phyloP scores from a whole-genome alignment of 2,329 filamentous ascomycete species.

The Penicillium sp. region DNA sequence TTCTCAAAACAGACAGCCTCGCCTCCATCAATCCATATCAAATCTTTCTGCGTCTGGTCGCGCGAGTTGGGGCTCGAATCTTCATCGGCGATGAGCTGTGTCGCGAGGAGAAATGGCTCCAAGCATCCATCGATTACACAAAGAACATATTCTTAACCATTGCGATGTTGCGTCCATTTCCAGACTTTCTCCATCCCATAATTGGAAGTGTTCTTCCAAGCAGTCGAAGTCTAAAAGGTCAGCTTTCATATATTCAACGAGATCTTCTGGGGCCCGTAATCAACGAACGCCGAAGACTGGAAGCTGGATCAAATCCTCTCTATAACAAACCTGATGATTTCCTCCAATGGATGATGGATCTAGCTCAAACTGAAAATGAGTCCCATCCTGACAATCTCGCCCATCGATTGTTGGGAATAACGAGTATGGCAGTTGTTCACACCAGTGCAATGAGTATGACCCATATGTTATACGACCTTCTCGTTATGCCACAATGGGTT shows the following conservation, averaged over 20 bases:
- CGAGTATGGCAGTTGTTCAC: constrained; percentile 10
- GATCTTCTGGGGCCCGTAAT: too few relatives aligned
- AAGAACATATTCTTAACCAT: background rate
- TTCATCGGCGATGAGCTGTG: background rate
- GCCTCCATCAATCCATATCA: background rate
- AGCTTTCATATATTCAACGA: too few relatives aligned
- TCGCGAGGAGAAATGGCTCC: constrained; percentile 1
- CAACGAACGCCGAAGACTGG: too few relatives aligned
- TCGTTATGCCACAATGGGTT: constrained; percentile 9
- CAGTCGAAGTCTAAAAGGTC: too few relatives aligned
- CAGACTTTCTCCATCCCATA: background rate
- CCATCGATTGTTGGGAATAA: constrained; percentile 5
- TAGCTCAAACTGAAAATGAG: background rate
- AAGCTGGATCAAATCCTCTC: background rate
- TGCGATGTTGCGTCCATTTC: background rate
- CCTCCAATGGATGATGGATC: constrained; percentile 5
- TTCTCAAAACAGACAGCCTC: too few relatives aligned
- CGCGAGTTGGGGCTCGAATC: background rate
- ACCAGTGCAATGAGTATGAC: constrained; percentile 23
- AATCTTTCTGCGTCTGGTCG: background rate
- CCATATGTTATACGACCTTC: constrained; percentile 20
- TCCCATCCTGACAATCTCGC: constrained; percentile 17
- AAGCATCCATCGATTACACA: background rate
- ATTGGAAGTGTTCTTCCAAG: too few relatives aligned
- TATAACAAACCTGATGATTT: background rate